Evolutionary conservation across 192 early-diverging fungal species (phyloP).

Genomic region (Backusella luteola): DNA sequence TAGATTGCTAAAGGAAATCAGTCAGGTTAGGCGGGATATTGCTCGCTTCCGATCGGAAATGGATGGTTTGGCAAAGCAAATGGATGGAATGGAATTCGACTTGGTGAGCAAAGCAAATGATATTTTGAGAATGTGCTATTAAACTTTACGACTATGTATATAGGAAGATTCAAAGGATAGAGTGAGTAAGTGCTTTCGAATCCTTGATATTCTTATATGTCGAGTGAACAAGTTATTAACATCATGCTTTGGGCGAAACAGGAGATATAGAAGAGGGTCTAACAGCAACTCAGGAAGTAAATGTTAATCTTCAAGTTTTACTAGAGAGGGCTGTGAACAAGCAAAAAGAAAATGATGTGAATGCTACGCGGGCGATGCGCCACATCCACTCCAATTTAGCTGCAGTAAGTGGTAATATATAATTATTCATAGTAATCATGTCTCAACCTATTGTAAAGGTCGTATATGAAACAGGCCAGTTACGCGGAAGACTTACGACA

Average conservation of each 20-base stretch:
- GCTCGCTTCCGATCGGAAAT: constrained; percentile 22
- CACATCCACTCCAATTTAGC: constrained; percentile 27
- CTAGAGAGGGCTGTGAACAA: constrained; percentile 24
- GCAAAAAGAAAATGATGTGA: constrained; percentile 26
- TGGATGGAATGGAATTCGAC: constrained; percentile 26
- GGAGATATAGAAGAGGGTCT: constrained; percentile 29
- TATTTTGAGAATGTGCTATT: background rate
- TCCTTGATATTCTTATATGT: background rate
- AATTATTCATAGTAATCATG: no score
- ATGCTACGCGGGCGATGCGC: constrained; percentile 24
- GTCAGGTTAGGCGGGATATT: constrained; percentile 20
- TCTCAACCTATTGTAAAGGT: constrained; percentile 8
- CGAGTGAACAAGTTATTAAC: background rate
- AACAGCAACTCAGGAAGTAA: constrained; percentile 31
- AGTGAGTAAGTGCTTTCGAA: constrained; percentile 13
- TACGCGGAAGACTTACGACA: constrained; percentile 18
- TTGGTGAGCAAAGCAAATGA: constrained; percentile 10
- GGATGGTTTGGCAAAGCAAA: constrained; percentile 29
- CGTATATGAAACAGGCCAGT: constrained; percentile 18
- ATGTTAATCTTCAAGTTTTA: constrained; percentile 32
- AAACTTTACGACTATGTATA: background rate
- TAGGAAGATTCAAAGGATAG: constrained; percentile 23
- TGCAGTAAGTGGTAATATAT: constrained; percentile 10
- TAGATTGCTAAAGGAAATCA: constrained; percentile 13
- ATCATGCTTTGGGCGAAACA: background rate